Conservation (phyloP, 805 yeast genomes). For the Candida boidinii region DNA sequence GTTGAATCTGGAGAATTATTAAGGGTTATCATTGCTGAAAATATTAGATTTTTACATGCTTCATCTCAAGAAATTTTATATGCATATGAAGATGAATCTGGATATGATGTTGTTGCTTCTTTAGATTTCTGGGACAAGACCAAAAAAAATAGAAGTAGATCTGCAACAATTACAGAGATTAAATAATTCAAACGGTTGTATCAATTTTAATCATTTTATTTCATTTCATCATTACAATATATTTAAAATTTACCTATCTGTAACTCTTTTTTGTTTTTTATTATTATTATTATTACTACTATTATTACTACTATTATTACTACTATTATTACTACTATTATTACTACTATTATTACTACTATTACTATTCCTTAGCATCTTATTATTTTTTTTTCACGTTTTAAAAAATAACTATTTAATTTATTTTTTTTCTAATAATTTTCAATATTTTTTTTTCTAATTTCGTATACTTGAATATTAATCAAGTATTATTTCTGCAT, state of each 20-base stretch:
- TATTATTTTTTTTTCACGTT: too few relatives aligned
- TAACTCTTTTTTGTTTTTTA: neutral
- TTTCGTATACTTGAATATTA: too few relatives aligned
- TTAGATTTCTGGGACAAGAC: constrained; percentile 75
- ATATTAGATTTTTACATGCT: constrained; percentile 80
- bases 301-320: neutral
- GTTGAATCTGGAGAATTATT: constrained; percentile 81
- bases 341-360: neutral
- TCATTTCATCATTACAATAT: too few relatives aligned
- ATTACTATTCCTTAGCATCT: too few relatives aligned
- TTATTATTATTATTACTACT: neutral
- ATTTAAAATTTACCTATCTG: neutral
- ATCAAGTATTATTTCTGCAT: too few relatives aligned
- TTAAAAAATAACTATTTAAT: too few relatives aligned
- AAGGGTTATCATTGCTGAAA: constrained; percentile 87
- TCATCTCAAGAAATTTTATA: constrained; percentile 90
- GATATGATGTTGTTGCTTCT: constrained; percentile 86
- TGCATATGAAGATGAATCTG: constrained; percentile 84
- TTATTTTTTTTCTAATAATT: too few relatives aligned
- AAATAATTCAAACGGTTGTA: neutral
- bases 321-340: neutral
- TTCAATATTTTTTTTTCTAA: too few relatives aligned
- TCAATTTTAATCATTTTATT: neutral
- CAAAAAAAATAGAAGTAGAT: constrained; percentile 15
- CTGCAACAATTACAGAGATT: neutral